phyloP scores from a whole-genome alignment of 768 basidiomycete genomes.

The Xerocomellus chrysenteron region DNA sequence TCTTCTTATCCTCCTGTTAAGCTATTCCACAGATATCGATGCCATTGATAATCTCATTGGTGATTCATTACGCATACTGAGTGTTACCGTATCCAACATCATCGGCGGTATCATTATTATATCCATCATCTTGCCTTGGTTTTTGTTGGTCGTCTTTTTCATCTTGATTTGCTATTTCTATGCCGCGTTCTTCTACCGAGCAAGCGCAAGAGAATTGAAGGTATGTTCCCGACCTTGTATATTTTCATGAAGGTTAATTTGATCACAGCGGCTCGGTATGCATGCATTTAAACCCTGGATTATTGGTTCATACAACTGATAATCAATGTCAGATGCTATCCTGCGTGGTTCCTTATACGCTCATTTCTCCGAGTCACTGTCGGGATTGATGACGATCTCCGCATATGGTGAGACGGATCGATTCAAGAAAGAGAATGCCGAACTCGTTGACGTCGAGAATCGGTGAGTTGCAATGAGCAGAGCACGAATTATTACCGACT shows the following conservation, averaged over 20 bases:
- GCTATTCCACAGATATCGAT: conserved; percentile 53
- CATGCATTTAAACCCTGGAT: background rate
- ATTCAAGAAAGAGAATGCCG: conserved; percentile 73
- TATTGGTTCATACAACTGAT: background rate
- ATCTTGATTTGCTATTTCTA: conserved; percentile 63
- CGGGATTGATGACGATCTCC: conserved; percentile 83
- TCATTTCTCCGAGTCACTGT: conserved; percentile 89
- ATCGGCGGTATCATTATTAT: conserved; percentile 78
- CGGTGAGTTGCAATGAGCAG: conserved; percentile 40
- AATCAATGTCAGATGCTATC: conserved; percentile 59
- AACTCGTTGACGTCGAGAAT: conserved; percentile 82
- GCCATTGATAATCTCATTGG: conserved; percentile 75
- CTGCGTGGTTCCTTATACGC: conserved; percentile 84
- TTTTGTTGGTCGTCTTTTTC: conserved; percentile 69
- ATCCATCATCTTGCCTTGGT: conserved; percentile 77
- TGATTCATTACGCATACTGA: conserved; percentile 76
- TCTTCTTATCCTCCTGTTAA: background rate
- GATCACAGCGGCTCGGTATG: conserved; percentile 52
- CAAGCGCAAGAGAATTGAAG: conserved; percentile 86
- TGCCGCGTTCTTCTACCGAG: conserved; percentile 79
- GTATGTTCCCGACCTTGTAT: conserved; percentile 31
- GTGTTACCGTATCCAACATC: conserved; percentile 60
- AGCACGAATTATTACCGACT: background rate
- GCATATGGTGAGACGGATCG: conserved; percentile 80
- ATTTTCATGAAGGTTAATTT: conserved; percentile 1